phyloP scores from a whole-genome alignment of 2,329 filamentous ascomycete genomes.

The Calonectria montana region DNA sequence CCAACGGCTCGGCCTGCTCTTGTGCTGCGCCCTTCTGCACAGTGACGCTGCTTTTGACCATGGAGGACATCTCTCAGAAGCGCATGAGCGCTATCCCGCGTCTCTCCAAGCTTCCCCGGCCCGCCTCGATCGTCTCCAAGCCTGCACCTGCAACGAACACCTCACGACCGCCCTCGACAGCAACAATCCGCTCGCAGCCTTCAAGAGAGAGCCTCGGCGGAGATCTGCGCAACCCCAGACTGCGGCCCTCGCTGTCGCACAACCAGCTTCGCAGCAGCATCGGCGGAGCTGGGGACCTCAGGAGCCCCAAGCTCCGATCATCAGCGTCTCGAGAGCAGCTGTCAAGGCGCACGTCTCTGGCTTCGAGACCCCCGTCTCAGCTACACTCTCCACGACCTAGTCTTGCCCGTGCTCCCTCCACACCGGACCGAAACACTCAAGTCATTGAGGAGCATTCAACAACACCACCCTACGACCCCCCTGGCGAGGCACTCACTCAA shows the following conservation, averaged over 20 bases:
- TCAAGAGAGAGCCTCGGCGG: constrained; percentile 45
- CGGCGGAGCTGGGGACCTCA: constrained; percentile 44
- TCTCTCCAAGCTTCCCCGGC: constrained; percentile 52
- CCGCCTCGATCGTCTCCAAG: constrained; percentile 48
- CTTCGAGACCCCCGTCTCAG: constrained; percentile 32
- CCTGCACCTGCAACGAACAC: constrained; percentile 37
- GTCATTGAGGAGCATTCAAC: constrained; percentile 40
- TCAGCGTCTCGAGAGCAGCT: constrained; percentile 55
- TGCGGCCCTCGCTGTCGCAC: constrained; percentile 55
- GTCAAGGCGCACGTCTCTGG: constrained; percentile 34
- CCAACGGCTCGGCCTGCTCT: constrained; percentile 16
- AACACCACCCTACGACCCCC: constrained; percentile 39
- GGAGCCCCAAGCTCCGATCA: constrained; percentile 54
- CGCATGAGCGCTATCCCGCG: constrained; percentile 51
- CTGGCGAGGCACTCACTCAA: constrained; percentile 32
- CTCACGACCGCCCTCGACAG: constrained; percentile 39
- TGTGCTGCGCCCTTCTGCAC: background rate
- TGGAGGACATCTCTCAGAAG: constrained; percentile 50
- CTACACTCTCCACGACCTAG: constrained; percentile 31
- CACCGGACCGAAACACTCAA: constrained; percentile 31
- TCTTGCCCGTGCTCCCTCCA: constrained; percentile 32
- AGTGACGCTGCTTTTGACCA: constrained; percentile 27
- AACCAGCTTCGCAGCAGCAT: constrained; percentile 48
- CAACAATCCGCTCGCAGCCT: constrained; percentile 41
- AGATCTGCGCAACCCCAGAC: constrained; percentile 53